These are phyloP conservation scores for Elsinoe australis DNA, from an alignment of 2,329 filamentous ascomycete species.

Conservation along the genomic window DNA sequence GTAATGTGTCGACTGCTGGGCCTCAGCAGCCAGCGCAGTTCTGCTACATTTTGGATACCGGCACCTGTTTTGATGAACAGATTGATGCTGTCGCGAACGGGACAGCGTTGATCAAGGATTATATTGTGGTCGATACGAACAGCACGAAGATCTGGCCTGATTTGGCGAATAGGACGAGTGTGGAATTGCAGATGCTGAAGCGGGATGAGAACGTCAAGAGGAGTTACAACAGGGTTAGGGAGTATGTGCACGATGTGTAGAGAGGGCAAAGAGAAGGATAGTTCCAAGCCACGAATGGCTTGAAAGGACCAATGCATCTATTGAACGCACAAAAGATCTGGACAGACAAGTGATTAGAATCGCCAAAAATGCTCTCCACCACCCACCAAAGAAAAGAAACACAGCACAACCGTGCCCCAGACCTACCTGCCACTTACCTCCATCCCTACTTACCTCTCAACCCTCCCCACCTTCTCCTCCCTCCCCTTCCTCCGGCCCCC, in stretches of 20 bases:
- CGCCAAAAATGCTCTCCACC: no score
- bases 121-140: background rate
- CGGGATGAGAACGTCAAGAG: background rate
- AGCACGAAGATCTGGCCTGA: background rate
- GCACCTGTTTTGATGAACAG: background rate
- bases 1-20: background rate
- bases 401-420: no score
- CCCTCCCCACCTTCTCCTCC: no score
- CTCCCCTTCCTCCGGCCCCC: no score
- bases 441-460: no score
- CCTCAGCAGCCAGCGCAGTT: background rate
- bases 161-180: background rate
- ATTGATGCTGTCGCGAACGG: background rate
- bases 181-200: background rate
- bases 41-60: background rate
- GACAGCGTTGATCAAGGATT: background rate
- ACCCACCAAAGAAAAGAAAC: no score
- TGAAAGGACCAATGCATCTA: no score
- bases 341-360: no score
- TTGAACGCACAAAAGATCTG: no score
- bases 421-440: no score
- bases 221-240: background rate
- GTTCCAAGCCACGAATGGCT: no score
- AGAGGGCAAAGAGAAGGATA: no score
- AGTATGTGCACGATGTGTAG: background rate